Percentiles rank a stretch among this genome's conserved stretches.
phyloP scores from a whole-genome alignment of 2,329 filamentous ascomycete species.

The Exophiala sp. region DNA sequence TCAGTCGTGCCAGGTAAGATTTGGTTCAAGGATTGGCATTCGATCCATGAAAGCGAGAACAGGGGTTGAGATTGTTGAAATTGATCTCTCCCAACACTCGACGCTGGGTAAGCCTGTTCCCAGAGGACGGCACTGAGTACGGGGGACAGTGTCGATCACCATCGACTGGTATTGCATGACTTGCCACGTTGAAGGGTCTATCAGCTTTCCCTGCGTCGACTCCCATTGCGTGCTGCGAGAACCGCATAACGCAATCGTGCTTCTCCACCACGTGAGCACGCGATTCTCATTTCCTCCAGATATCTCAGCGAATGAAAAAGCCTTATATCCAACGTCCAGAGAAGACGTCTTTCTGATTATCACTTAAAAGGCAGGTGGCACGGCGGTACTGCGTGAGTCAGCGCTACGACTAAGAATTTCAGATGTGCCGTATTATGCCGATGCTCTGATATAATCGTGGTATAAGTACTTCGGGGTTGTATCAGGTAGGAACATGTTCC shows the following conservation, averaged over 20 bases:
- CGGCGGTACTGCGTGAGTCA: not conserved
- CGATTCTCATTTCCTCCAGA: constrained; percentile 2
- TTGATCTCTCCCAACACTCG: no score
- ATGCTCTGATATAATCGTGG: not conserved
- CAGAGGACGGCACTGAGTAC: no score
- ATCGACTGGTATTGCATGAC: not conserved
- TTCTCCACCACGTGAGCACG: constrained; percentile 9
- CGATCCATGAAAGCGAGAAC: no score
- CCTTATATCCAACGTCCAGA: not conserved
- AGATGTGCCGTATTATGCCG: not conserved
- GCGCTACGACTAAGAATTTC: not conserved
- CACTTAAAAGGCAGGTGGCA: not conserved
- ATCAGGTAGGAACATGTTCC: not conserved
- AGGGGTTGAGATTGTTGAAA: no score
- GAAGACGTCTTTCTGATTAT: not conserved
- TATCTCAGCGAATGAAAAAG: constrained; percentile 2
- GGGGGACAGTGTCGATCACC: not conserved
- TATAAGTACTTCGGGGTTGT: constrained; percentile 4
- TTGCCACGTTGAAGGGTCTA: not conserved
- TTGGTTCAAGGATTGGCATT: no score
- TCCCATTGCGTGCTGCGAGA: constrained; percentile 13
- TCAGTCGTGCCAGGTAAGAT: no score
- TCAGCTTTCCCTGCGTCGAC: not conserved
- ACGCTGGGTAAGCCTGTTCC: no score
- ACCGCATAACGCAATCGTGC: constrained; percentile 11